Conservation (phyloP, 2,329 filamentous ascomycete species). For the Cryphonectria naterciae region DNA sequence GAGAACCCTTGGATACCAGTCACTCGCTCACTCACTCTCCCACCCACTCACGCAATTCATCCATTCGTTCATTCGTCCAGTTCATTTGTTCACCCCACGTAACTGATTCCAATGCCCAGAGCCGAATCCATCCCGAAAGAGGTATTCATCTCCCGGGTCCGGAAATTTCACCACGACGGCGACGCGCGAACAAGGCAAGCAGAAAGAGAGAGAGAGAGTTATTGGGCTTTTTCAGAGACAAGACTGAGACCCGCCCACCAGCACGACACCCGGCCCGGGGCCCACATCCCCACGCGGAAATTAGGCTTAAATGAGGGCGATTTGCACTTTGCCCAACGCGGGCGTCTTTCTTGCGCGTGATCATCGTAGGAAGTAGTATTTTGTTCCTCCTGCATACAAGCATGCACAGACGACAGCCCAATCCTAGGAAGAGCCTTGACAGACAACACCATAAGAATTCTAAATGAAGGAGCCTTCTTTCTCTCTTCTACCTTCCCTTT, state of each 20-base stretch:
- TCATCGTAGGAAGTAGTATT: neutral
- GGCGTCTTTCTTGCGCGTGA: neutral
- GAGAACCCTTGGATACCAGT: neutral
- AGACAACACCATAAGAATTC: too few relatives aligned
- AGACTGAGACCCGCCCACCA: neutral
- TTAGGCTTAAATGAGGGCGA: constrained; percentile 26
- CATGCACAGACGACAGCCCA: neutral
- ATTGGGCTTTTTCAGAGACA: neutral
- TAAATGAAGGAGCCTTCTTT: neutral
- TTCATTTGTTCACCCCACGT: neutral
- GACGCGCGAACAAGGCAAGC: neutral
- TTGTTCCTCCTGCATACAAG: neutral
- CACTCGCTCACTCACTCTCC: neutral
- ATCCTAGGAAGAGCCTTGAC: neutral
- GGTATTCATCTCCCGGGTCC: constrained; percentile 15
- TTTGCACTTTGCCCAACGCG: constrained; percentile 11
- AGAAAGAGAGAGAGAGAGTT: neutral
- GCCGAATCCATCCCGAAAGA: constrained; percentile 2
- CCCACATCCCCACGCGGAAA: constrained; percentile 24
- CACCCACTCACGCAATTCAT: neutral
- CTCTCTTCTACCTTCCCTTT: neutral
- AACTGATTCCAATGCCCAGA: neutral
- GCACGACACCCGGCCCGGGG: constrained; percentile 11
- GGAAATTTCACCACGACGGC: constrained; percentile 12
- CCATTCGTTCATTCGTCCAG: too few relatives aligned